Evolutionary conservation across 176 grass and related monocot species (phyloP), one percentile per base, ranked within the genome.

Genomic region (Juncus effusus): DNA sequence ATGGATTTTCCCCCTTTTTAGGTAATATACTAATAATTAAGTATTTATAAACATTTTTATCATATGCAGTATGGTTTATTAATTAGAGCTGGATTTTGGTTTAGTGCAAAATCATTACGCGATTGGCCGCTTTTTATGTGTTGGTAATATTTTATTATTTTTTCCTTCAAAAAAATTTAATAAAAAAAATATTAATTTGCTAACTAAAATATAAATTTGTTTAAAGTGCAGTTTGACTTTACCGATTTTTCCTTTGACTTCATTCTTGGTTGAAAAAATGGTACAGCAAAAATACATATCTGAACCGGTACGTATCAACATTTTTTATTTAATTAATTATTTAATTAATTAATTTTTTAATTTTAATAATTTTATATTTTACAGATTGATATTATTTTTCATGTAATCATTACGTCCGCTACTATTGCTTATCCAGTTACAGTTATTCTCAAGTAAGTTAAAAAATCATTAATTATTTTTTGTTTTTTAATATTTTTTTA

Each of bases 21-120:
- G 0, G 19, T 28, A 28, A 28, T n/a, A n/a, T n/a, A 57, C 38
- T 36, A 69, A 54, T 10, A 14, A 45, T 65, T 49, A 5, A 42
- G 70, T 16, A 47, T 76, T 58, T 64, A 74, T 63, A 16, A 42
- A 5, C 15, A 35, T 13, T 36, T 11, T 65, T 62, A 59, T 44
- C 54, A 15, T 37, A 72, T 86, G 57, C 80, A 97, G 94, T 97
- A 97, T 78, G 94, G 94, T 10, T 53, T 97, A 63, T 60, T 97
- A 75, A 97, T 97, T 73, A 97, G 94, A 79, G 83, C 88, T 77
- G 94, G 85, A 63, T 97, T 89, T 89, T 97, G 94, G 94, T 93
- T 97, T 70, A 97, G 88, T 78, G 71, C 82, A 65, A 89, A 54
- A 76, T 97, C 88, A 3, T 45, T 97, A 71, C 55, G 70, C 60